A percentile compares a stretch with the other conserved stretches of the same genome.
These are phyloP conservation scores for Euphrasia arctica DNA, from an alignment of 305 asterid genomes.

Conservation along the genomic window DNA sequence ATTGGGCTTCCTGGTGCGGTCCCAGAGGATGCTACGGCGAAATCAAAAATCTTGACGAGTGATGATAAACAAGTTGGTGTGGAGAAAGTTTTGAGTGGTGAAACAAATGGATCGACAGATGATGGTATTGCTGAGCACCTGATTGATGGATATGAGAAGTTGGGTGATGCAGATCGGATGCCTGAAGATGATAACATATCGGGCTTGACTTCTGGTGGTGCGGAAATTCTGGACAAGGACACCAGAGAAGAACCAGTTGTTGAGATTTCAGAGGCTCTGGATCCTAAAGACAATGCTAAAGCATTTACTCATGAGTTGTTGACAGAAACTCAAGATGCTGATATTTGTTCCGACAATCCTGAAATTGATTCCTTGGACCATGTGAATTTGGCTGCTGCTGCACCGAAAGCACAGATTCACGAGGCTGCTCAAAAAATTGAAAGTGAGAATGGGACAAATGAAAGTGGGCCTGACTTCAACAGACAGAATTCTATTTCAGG, in stretches of 20 bases:
- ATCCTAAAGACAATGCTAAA: slow-evolving; percentile 24
- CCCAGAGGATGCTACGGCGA: slow-evolving; percentile 1
- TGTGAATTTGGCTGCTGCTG: slow-evolving; percentile 26
- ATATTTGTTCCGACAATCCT: no score
- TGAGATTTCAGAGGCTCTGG: slow-evolving; percentile 28
- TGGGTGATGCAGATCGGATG: slow-evolving; percentile 27
- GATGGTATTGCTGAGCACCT: slow-evolving; percentile 29
- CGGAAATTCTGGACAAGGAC: slow-evolving; percentile 28
- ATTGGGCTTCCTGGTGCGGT: slow-evolving; percentile 34
- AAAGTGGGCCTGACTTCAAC: slow-evolving; percentile 34
- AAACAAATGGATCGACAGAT: slow-evolving; percentile 32
- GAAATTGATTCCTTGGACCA: slow-evolving; percentile 22
- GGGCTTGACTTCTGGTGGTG: slow-evolving; percentile 28
- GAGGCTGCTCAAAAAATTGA: slow-evolving; percentile 33
- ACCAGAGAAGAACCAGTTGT: slow-evolving; percentile 22
- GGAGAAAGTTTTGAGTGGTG: slow-evolving; percentile 30
- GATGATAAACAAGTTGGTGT: slow-evolving; percentile 31
- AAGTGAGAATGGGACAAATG: slow-evolving; percentile 37
- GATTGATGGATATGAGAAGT: slow-evolving; percentile 30
- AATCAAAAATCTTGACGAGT: slow-evolving; percentile 23
- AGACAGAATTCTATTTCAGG: slow-evolving; percentile 26
- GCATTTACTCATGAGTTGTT: slow-evolving; percentile 17
- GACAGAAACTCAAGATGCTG: slow-evolving; percentile 22
- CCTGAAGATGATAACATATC: slow-evolving; percentile 32
- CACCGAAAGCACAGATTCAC: slow-evolving; percentile 26